phyloP scores from a whole-genome alignment of 768 basidiomycete species.

The Mycena galopus region DNA sequence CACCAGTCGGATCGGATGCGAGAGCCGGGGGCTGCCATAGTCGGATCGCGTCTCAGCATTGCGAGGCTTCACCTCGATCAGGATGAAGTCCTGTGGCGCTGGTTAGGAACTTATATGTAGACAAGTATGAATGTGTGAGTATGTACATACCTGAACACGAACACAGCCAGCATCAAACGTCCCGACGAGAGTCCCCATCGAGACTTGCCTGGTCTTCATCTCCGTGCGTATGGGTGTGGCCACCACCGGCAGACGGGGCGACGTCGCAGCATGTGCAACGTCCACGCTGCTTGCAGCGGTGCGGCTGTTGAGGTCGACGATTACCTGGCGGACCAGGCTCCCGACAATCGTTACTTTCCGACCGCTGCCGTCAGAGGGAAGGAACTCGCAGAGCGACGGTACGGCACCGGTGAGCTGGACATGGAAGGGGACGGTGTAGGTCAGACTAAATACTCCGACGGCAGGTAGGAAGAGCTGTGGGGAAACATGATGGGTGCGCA shows the following conservation, averaged over 20 bases:
- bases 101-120: background rate
- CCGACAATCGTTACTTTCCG: constrained; percentile 6
- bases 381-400: no score
- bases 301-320: constrained; percentile 21
- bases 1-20: constrained; percentile 34
- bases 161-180: constrained; percentile 28
- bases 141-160: constrained; percentile 11
- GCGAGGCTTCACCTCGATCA: constrained; percentile 25
- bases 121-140: background rate
- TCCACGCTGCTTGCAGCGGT: background rate
- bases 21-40: constrained; percentile 11
- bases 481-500: no score
- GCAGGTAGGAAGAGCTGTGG: no score
- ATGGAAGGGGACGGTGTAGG: no score
- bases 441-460: no score
- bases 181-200: constrained; percentile 13
- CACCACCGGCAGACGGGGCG: constrained; percentile 20
- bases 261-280: constrained; percentile 23
- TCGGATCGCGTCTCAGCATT: background rate
- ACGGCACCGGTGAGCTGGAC: no score
- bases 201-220: constrained; percentile 16
- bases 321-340: constrained; percentile 25
- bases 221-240: background rate
- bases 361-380: no score
- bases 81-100: constrained; percentile 26